phyloP scores from a whole-genome alignment of 208 protist genomes.

The Naegleria lovaniensis region DNA sequence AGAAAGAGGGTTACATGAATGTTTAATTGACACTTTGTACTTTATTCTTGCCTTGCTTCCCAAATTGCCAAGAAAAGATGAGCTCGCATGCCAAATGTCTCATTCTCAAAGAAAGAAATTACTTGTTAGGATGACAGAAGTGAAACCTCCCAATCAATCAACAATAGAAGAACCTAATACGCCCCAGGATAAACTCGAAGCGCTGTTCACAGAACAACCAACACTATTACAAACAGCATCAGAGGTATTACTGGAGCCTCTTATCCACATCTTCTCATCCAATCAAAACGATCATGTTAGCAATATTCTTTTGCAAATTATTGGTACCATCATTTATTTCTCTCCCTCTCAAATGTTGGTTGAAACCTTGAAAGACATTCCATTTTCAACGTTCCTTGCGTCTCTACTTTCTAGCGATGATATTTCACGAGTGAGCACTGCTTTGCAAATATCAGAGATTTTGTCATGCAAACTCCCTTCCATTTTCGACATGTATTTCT shows the following conservation, averaged over 20 bases:
- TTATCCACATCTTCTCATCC: neutral
- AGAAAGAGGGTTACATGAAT: neutral
- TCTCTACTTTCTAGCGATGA: slow-evolving; percentile 27
- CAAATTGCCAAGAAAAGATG: neutral
- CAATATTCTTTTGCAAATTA: slow-evolving; percentile 49
- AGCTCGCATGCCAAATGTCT: neutral
- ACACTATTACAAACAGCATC: neutral
- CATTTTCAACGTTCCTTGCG: slow-evolving; percentile 19
- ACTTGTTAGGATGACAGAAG: neutral
- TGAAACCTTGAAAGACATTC: slow-evolving; percentile 41
- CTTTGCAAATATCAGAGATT: slow-evolving; percentile 50
- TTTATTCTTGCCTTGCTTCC: neutral
- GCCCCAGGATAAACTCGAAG: neutral
- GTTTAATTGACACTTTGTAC: neutral
- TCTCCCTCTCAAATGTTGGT: slow-evolving; percentile 51
- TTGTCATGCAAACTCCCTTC: slow-evolving; percentile 62
- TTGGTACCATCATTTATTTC: slow-evolving; percentile 58
- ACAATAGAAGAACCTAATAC: neutral
- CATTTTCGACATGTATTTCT: slow-evolving; percentile 59
- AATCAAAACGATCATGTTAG: neutral
- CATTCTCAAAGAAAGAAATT: neutral
- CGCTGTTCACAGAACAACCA: neutral
- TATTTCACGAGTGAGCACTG: slow-evolving; percentile 49
- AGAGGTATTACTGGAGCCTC: neutral
- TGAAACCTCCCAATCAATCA: neutral